These are phyloP conservation scores for Aquilaria sinensis DNA, from an alignment of 345 rosid genomes.

Conservation along the genomic window DNA sequence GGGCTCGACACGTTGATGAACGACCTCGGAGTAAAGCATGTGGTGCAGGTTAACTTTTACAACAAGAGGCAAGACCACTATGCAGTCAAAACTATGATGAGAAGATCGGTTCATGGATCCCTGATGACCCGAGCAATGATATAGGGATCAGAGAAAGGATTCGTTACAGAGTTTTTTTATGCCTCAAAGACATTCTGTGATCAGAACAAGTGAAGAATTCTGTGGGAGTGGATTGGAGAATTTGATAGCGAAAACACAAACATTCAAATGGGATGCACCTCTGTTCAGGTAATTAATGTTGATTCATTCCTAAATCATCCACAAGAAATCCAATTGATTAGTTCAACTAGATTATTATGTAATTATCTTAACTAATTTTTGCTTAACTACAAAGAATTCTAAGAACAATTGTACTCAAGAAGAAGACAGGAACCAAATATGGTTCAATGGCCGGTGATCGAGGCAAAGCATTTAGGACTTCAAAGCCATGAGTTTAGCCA, in stretches of 20 bases:
- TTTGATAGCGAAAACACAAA: constrained; percentile 21
- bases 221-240: constrained; percentile 30
- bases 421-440: constrained; percentile 50
- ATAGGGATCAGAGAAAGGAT: constrained; percentile 17
- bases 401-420: constrained; percentile 58
- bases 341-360: background rate
- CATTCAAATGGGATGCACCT: constrained; percentile 9
- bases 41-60: constrained; percentile 26
- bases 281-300: background rate
- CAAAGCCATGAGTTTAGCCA: constrained; percentile 36
- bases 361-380: background rate
- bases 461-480: constrained; percentile 58
- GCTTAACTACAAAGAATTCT: constrained; percentile 48
- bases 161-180: constrained; percentile 21
- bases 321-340: background rate
- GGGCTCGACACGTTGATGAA: constrained; percentile 24
- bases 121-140: constrained; percentile 18
- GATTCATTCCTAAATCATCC: no score
- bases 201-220: constrained; percentile 15
- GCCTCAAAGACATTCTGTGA: constrained; percentile 32
- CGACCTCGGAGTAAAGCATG: constrained; percentile 20
- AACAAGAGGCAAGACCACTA: constrained; percentile 22
- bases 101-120: constrained; percentile 18
- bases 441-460: constrained; percentile 85
- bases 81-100: constrained; percentile 19